Percentiles rank a stretch among this genome's conserved stretches.
phyloP scores from a whole-genome alignment of 441 rosid species.

The Cnidoscolus chayamansa region DNA sequence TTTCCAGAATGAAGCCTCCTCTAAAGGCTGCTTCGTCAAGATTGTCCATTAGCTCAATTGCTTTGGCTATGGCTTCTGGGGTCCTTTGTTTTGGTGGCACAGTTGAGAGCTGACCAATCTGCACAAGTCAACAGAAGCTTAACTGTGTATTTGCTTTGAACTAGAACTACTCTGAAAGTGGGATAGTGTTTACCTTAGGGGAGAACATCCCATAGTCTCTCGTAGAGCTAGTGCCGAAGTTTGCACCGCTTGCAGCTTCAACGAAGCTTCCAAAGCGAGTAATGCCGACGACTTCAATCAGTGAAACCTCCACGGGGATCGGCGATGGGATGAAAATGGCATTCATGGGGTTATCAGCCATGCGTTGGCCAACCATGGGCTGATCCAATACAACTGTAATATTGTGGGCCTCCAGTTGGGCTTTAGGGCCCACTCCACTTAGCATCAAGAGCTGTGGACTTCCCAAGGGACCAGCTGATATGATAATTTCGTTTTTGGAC shows the following conservation, averaged over 20 bases:
- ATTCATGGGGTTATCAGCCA: slow-evolving; percentile 92
- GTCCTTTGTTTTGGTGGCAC: slow-evolving; percentile 51
- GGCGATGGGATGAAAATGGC: slow-evolving; percentile 78
- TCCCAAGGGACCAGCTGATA: slow-evolving; percentile 75
- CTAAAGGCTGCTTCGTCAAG: slow-evolving; percentile 43
- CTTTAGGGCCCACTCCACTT: slow-evolving; percentile 78
- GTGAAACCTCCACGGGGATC: slow-evolving; percentile 68
- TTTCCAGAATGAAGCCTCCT: slow-evolving; percentile 79
- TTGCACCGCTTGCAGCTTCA: slow-evolving; percentile 70
- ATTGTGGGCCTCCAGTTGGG: slow-evolving; percentile 49
- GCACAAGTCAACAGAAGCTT: slow-evolving; percentile 2
- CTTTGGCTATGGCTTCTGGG: slow-evolving; percentile 45
- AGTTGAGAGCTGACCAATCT: slow-evolving; percentile 46
- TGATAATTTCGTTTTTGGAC: slow-evolving; percentile 47
- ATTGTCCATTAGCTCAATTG: slow-evolving; percentile 39
- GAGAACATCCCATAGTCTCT: slow-evolving; percentile 72
- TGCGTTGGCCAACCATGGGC: slow-evolving; percentile 72
- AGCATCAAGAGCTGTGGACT: slow-evolving; percentile 85
- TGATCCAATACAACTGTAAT: slow-evolving; percentile 58
- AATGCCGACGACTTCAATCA: slow-evolving; percentile 80
- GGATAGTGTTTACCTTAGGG: slow-evolving; percentile 39
- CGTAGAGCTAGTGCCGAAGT: slow-evolving; percentile 34
- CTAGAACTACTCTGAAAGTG: too few relatives aligned
- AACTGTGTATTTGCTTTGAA: too few relatives aligned
- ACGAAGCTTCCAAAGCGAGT: slow-evolving; percentile 68